Evolutionary conservation across 257 asterid genomes (phyloP).

Genomic region (Scutellaria barbata): DNA sequence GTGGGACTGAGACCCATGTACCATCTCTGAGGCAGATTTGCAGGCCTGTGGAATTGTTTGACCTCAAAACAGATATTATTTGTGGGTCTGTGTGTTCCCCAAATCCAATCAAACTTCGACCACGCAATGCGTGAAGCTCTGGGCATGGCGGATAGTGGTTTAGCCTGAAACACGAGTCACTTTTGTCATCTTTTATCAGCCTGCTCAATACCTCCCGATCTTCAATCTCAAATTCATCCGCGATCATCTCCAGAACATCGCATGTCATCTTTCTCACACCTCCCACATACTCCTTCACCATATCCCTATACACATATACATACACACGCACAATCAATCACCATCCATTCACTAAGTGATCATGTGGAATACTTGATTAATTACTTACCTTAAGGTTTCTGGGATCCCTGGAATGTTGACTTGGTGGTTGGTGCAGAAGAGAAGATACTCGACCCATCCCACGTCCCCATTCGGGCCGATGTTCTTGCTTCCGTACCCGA

Average conservation of each 20-base stretch:
- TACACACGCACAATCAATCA: neutral
- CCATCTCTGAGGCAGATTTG: constrained; percentile 50
- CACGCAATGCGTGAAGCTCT: constrained; percentile 42
- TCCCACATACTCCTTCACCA: constrained; percentile 47
- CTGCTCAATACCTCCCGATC: constrained; percentile 37
- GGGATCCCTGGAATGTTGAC: constrained; percentile 38
- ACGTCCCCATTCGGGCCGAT: constrained; percentile 63
- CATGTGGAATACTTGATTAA: neutral
- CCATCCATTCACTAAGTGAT: neutral
- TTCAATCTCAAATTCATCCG: constrained; percentile 38
- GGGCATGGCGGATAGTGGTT: constrained; percentile 65
- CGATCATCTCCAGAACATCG: constrained; percentile 54
- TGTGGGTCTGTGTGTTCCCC: constrained; percentile 75
- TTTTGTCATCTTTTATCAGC: constrained; percentile 41
- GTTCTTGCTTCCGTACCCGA: constrained; percentile 56
- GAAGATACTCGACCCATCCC: constrained; percentile 61
- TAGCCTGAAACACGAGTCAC: constrained; percentile 54
- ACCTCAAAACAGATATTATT: constrained; percentile 51
- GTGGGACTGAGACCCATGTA: constrained; percentile 55
- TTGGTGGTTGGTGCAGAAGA: constrained; percentile 45
- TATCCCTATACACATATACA: constrained; percentile 35
- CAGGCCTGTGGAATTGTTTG: constrained; percentile 53
- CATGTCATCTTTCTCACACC: constrained; percentile 44
- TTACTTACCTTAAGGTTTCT: constrained; percentile 36
- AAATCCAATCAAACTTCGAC: constrained; percentile 50